Conservation (phyloP, 805 yeast genomes). For the Priceomyces carsonii region DNA sequence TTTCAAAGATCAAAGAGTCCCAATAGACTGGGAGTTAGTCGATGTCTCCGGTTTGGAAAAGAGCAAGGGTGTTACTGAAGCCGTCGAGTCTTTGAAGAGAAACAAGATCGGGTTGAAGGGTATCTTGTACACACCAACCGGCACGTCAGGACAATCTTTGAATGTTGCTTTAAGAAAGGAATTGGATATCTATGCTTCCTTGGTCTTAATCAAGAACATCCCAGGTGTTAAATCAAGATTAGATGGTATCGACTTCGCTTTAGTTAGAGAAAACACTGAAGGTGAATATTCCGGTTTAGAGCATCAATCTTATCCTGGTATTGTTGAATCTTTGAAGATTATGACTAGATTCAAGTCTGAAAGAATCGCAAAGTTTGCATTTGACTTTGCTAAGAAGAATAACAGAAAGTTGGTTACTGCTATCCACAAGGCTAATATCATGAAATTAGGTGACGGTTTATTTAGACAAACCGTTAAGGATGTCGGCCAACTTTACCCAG, state of each 20-base stretch:
- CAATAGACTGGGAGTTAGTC: constrained; percentile 84
- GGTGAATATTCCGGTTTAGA: constrained; percentile 98
- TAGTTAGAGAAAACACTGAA: constrained; percentile 98
- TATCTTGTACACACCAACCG: constrained; percentile 87
- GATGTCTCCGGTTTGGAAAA: constrained; percentile 49
- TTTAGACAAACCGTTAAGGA: constrained; percentile 92
- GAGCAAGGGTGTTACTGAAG: constrained; percentile 77
- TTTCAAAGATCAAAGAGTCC: constrained; percentile 83
- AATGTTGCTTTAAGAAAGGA: constrained; percentile 97
- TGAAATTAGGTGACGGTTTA: constrained; percentile 98
- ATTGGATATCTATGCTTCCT: constrained; percentile 91
- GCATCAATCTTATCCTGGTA: constrained; percentile 97
- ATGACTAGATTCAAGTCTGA: constrained; percentile 93
- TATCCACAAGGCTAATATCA: constrained; percentile 98
- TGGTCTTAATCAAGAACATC: constrained; percentile 89
- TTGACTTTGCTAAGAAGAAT: constrained; percentile 91
- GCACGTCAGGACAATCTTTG: constrained; percentile 75
- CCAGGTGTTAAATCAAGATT: constrained; percentile 93
- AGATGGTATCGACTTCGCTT: constrained; percentile 85
- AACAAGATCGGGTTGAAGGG: constrained; percentile 97
- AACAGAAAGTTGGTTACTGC: constrained; percentile 92
- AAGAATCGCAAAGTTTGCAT: constrained; percentile 96
- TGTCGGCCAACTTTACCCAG: constrained; percentile 82
- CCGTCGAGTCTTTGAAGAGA: constrained; percentile 88
- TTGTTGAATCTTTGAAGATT: constrained; percentile 94